These are phyloP conservation scores for Huntiella bhutanensis DNA, from an alignment of 2,329 filamentous ascomycete species.

Conservation along the genomic window DNA sequence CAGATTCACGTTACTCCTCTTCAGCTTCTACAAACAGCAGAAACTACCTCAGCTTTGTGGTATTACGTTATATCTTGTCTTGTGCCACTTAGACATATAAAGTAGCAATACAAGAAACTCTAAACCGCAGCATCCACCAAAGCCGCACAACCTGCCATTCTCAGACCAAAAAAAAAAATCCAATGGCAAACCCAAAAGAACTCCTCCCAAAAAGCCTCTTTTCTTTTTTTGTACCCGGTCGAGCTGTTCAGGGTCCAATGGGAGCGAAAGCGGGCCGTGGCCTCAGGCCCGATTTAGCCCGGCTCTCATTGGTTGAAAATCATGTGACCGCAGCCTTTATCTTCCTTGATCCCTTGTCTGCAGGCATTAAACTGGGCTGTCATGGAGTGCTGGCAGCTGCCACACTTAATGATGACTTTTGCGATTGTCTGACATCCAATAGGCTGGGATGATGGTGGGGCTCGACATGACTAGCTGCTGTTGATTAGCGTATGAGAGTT, in stretches of 20 bases:
- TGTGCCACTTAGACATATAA: no score
- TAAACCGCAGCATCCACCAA: no score
- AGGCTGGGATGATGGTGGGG: constrained; percentile 6
- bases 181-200: no score
- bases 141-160: background rate
- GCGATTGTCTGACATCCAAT: constrained; percentile 10
- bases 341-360: background rate
- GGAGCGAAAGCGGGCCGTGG: constrained; percentile 8
- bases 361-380: constrained; percentile 1
- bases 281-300: constrained; percentile 13
- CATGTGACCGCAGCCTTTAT: constrained; percentile 10
- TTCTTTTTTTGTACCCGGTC: background rate
- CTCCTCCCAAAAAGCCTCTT: constrained; percentile 3
- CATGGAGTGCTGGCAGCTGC: constrained; percentile 1
- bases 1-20: background rate
- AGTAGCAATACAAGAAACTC: no score
- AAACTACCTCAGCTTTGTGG: no score
- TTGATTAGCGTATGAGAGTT: background rate
- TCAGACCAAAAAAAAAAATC: constrained; percentile 2
- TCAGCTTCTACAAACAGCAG: no score
- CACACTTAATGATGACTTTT: constrained; percentile 9
- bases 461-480: background rate
- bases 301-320: constrained; percentile 12
- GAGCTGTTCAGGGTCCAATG: constrained; percentile 10
- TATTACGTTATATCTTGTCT: no score